Evolutionary conservation across 106 monocot species (phyloP).

Genomic region (Xerophyta viscosa): DNA sequence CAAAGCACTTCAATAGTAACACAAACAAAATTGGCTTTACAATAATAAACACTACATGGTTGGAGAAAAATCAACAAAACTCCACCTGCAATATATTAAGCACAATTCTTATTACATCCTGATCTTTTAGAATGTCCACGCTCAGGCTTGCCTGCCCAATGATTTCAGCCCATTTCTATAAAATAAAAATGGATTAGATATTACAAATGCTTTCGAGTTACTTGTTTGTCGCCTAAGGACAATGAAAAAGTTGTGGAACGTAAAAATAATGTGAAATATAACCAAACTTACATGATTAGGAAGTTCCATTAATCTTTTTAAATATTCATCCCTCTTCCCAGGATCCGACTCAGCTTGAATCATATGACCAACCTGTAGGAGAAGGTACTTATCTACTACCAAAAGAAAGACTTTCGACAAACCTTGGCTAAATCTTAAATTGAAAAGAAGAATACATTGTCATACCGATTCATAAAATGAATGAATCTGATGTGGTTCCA

Average conservation of each 20-base stretch:
- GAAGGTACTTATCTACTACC: neutral
- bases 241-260: no score
- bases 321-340: slow-evolving; percentile 81
- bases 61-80: neutral
- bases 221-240: no score
- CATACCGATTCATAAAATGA: slow-evolving; percentile 89
- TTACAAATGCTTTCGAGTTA: no score
- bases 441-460: no score
- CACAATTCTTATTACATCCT: slow-evolving; percentile 83
- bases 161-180: slow-evolving; percentile 96
- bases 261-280: neutral
- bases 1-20: no score
- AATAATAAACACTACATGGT: no score
- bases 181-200: slow-evolving; percentile 4
- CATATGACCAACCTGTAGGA: slow-evolving; percentile 90
- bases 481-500: slow-evolving; percentile 99
- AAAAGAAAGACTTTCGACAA: no score
- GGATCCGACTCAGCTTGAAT: slow-evolving; percentile 95
- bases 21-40: no score
- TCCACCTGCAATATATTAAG: slow-evolving; percentile 97
- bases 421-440: no score
- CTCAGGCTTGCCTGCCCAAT: slow-evolving; percentile 88
- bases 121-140: slow-evolving; percentile 92
- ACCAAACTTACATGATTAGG: slow-evolving; percentile 65
- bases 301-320: slow-evolving; percentile 96